Evolutionary conservation across 768 basidiomycete genomes (phyloP).

Genomic region (Tylopilus vinaceipallidus): DNA sequence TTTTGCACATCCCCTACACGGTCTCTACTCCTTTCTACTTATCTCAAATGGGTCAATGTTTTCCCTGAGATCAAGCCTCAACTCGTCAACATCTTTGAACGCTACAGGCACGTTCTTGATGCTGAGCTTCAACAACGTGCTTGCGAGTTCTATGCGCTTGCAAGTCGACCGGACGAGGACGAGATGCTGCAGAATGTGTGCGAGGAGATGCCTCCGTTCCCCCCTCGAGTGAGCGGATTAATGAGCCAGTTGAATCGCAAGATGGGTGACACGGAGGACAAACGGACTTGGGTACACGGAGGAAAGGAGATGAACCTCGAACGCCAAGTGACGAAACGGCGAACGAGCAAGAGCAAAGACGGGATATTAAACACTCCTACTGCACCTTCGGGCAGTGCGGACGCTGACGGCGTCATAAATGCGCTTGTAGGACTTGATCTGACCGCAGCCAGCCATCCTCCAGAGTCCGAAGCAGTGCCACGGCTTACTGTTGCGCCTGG

Average conservation of each 20-base stretch:
- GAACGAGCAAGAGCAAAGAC: constrained; percentile 36
- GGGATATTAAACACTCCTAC: constrained; percentile 37
- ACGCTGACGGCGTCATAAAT: constrained; percentile 58
- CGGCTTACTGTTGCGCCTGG: constrained; percentile 66
- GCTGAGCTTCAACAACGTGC: constrained; percentile 97
- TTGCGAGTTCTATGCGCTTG: constrained; percentile 93
- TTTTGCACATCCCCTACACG: constrained; percentile 91
- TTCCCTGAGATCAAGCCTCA: constrained; percentile 98
- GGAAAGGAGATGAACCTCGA: constrained; percentile 92
- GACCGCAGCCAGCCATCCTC: constrained; percentile 31
- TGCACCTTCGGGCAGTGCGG: constrained; percentile 33
- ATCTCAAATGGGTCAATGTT: constrained; percentile 99
- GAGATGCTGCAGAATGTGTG: constrained; percentile 92
- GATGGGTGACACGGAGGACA: constrained; percentile 90
- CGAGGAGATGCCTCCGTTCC: constrained; percentile 99
- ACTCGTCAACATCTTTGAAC: constrained; percentile 91
- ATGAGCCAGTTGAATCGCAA: constrained; percentile 86
- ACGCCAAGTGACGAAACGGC: constrained; percentile 58
- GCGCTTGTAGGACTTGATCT: constrained; percentile 85
- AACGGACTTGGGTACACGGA: constrained; percentile 92
- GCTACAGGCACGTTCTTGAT: constrained; percentile 96
- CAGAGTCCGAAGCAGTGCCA: constrained; percentile 32
- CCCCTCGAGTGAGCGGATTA: constrained; percentile 88
- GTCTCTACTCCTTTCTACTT: constrained; percentile 90
- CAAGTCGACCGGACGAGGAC: constrained; percentile 83